A percentile compares a stretch with the other conserved stretches of the same genome.
Evolutionary conservation across 2,329 filamentous ascomycete genomes (phyloP).

Genomic region (Penicillium fuscoglaucum): DNA sequence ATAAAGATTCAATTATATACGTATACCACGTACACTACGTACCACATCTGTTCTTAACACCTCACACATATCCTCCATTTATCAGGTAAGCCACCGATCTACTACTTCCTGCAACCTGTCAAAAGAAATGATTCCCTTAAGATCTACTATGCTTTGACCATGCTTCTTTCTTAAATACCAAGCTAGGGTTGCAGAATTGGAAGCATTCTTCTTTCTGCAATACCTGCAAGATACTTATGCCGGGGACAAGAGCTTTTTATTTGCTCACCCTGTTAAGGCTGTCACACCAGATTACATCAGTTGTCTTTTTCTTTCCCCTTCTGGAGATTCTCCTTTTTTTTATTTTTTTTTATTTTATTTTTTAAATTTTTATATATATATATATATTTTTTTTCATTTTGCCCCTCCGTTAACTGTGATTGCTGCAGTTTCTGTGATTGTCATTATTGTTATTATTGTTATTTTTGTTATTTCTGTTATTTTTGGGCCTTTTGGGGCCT

Average conservation of each 20-base stretch:
- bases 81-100: constrained; percentile 17
- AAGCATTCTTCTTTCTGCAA: constrained; percentile 18
- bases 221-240: constrained; percentile 22
- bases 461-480: background rate
- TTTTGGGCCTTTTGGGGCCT: background rate
- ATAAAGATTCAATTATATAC: background rate
- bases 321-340: background rate
- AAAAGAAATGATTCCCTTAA: background rate
- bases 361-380: background rate
- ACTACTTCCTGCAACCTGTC: constrained; percentile 2
- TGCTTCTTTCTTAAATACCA: constrained; percentile 1
- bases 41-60: background rate
- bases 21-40: background rate
- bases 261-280: constrained; percentile 1
- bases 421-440: constrained; percentile 1
- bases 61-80: background rate
- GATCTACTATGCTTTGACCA: background rate
- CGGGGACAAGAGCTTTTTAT: constrained; percentile 8
- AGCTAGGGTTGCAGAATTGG: constrained; percentile 19
- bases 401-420: constrained; percentile 4
- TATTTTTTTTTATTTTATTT: constrained; percentile 3
- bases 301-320: constrained; percentile 21
- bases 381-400: background rate
- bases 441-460: constrained; percentile 6
- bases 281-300: constrained; percentile 28